phyloP scores from a whole-genome alignment of 768 basidiomycete genomes.

The Agrocybe praecox region DNA sequence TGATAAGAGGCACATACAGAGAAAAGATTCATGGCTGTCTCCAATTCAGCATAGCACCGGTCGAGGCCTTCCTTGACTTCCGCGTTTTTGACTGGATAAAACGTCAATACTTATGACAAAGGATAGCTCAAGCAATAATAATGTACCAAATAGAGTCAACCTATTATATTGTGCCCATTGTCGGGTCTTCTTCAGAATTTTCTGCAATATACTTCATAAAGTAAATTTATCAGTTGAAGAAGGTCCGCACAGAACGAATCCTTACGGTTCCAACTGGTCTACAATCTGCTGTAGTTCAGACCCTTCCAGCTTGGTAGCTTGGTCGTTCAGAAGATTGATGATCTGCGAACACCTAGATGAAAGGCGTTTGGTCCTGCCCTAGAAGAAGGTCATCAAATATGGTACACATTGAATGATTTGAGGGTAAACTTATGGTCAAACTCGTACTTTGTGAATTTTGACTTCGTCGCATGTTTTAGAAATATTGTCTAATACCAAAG shows the following conservation, averaged over 20 bases:
- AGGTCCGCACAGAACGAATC: not conserved
- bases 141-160: constrained; percentile 39
- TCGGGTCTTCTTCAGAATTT: constrained; percentile 38
- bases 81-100: constrained; percentile 39
- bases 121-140: not conserved
- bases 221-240: not conserved
- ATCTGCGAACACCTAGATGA: constrained; percentile 43
- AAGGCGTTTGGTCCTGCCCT: constrained; percentile 47
- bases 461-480: constrained; percentile 47
- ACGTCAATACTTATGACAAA: not conserved
- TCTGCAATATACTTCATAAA: constrained; percentile 39
- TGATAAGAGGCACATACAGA: constrained; percentile 32
- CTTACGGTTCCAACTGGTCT: constrained; percentile 47
- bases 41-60: constrained; percentile 42
- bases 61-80: constrained; percentile 52
- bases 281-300: constrained; percentile 38
- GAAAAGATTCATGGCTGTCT: constrained; percentile 42
- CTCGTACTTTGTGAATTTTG: constrained; percentile 47
- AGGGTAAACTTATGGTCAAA: not conserved
- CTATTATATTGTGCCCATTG: constrained; percentile 41
- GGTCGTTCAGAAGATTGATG: constrained; percentile 40
- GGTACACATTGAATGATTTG: constrained; percentile 1
- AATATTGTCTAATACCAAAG: constrained; percentile 46
- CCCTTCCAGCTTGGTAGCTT: constrained; percentile 37
- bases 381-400: constrained; percentile 2